A percentile compares a stretch with the other conserved stretches of the same genome.
phyloP scores from a whole-genome alignment of 2,329 filamentous ascomycete species.

The Fusarium coicis region DNA sequence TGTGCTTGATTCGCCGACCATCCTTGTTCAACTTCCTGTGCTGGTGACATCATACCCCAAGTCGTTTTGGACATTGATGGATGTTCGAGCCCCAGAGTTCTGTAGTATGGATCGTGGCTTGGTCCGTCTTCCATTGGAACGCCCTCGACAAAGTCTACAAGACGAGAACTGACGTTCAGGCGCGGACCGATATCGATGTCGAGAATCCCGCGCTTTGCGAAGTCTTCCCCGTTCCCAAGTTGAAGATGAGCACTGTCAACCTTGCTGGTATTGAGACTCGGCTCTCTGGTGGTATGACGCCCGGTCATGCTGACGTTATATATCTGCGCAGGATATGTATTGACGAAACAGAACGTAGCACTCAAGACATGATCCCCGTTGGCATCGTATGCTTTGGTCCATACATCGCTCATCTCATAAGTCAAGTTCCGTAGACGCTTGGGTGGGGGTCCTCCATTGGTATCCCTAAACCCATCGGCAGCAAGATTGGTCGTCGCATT shows the following conservation, averaged over 20 bases:
- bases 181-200: not conserved
- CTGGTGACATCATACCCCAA: not conserved
- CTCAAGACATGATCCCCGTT: too few species aligned
- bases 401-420: too few species aligned
- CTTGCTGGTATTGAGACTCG: not conserved
- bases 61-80: not conserved
- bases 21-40: not conserved
- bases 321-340: not conserved
- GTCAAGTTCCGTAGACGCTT: too few species aligned
- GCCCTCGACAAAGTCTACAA: not conserved
- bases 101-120: not conserved
- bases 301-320: slow-evolving; percentile 12
- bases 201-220: not conserved
- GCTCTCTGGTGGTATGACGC: not conserved
- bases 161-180: not conserved
- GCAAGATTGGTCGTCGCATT: too few species aligned
- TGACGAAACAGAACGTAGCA: too few species aligned
- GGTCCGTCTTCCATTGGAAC: not conserved
- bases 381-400: too few species aligned
- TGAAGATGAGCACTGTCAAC: not conserved
- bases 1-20: not conserved
- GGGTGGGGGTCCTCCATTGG: too few species aligned
- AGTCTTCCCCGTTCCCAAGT: not conserved
- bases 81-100: not conserved
- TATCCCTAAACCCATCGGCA: too few species aligned